Evolutionary conservation across 2,329 filamentous ascomycete species (phyloP), one percentile per base, ranked within the genome.

Genomic region (Aspergillus ruber): DNA sequence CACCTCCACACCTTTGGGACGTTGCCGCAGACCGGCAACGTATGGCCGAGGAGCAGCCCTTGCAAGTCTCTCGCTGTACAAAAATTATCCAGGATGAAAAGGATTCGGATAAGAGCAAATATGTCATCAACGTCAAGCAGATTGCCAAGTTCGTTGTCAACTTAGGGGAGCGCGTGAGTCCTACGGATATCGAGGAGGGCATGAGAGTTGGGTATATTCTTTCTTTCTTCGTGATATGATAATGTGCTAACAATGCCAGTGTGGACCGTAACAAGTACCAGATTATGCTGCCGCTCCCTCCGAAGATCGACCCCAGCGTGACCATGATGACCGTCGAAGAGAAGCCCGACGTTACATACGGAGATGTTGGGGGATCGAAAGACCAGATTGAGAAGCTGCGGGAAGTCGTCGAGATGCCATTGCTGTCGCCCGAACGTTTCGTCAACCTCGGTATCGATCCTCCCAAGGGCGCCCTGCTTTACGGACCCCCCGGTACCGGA

Each of bases 251-350:
- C 36, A 18, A 20, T 10, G 41, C 21, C 50, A 81, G 82, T 66
- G 93, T 98, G 67, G 93, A 98, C 72, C 82, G 93, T 49, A 97
- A 94, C 77, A 98, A 98, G 78, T 98, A 98, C 73, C 93, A 98
- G 74, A 98, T 98, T 63, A 84, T 98, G 70, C 80, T 98, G 42
- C 93, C 93, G 32, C 76, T 98, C 46, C 93, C 93, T 39, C 93
- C 93, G 32, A 98, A 97, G 80, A 98, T 98, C 75, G 93, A 98
- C 65, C 91, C 93, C 46, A 95, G 88, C 59, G 93, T 98, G 57
- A 98, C 93, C 35, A 98, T 98, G 93, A 98, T 98, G 93, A 97
- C 93, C 44, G 93, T 98, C 55, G 93, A 98, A 76, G 93, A 98
- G 75, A 98, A 98, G 78, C 93, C 93, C 13, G 93, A 98, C 69